Evolutionary conservation across 441 rosid species (phyloP).

Genomic region (Isatis lusitanica): DNA sequence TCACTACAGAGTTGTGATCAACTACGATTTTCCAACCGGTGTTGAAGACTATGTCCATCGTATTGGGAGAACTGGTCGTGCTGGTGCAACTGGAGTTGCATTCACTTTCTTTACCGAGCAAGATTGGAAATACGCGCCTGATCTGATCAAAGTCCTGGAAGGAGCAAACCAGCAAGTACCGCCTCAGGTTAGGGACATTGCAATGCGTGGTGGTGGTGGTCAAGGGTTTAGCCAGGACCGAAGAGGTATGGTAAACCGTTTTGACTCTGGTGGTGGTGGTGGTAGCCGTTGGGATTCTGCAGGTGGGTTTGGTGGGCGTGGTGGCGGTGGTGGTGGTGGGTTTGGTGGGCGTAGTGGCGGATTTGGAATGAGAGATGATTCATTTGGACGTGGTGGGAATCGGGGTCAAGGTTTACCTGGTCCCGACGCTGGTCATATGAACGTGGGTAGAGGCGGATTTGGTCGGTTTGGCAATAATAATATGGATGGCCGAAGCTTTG

Average conservation of each 20-base stretch:
- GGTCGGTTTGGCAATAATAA: slow-evolving; percentile 56
- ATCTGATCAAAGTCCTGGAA: slow-evolving; percentile 83
- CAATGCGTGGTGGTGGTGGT: slow-evolving; percentile 72
- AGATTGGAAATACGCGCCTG: slow-evolving; percentile 84
- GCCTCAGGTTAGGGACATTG: slow-evolving; percentile 79
- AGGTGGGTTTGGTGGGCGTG: slow-evolving; percentile 57
- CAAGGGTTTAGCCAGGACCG: slow-evolving; percentile 69
- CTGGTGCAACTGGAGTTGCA: slow-evolving; percentile 93
- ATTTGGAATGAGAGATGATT: slow-evolving; percentile 61
- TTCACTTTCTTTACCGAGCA: slow-evolving; percentile 92
- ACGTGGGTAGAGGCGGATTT: slow-evolving; percentile 62
- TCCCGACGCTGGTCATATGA: slow-evolving; percentile 45
- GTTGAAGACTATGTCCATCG: slow-evolving; percentile 96
- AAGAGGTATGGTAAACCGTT: slow-evolving; percentile 61
- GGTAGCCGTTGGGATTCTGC: slow-evolving; percentile 79
- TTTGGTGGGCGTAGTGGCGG: slow-evolving; percentile 53
- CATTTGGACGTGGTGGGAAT: slow-evolving; percentile 63
- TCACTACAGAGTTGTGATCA: slow-evolving; percentile 76
- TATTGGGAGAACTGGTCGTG: slow-evolving; percentile 97
- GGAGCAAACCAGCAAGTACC: slow-evolving; percentile 95
- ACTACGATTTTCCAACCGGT: slow-evolving; percentile 90
- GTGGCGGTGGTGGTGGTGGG: slow-evolving; percentile 48
- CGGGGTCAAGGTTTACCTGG: slow-evolving; percentile 72
- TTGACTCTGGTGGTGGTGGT: slow-evolving; percentile 58
- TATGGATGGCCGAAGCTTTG: slow-evolving; percentile 67